These are phyloP conservation scores for Cladosporium oxysporum DNA, from an alignment of 2,329 filamentous ascomycete genomes.

Conservation along the genomic window DNA sequence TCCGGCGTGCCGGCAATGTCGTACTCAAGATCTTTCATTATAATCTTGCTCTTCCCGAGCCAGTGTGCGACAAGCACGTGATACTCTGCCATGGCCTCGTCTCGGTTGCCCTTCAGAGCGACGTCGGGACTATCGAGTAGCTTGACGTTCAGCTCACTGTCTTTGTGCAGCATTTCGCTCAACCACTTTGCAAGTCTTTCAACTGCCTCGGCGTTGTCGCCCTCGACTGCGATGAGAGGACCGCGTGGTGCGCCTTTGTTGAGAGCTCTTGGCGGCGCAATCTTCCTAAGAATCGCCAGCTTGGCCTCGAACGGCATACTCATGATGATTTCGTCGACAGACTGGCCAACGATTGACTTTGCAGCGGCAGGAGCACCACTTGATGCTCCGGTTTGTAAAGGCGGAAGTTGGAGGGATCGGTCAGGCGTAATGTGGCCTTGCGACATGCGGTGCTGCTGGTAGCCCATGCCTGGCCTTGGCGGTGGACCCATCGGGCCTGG, in stretches of 20 bases:
- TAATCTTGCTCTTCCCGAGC: constrained; percentile 73
- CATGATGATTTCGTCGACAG: constrained; percentile 65
- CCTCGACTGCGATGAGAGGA: constrained; percentile 80
- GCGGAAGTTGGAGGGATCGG: constrained; percentile 55
- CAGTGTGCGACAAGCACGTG: constrained; percentile 67
- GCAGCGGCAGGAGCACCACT: neutral
- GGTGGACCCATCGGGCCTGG: constrained; percentile 56
- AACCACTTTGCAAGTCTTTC: constrained; percentile 67
- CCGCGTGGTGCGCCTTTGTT: constrained; percentile 56
- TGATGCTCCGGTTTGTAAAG: constrained; percentile 48
- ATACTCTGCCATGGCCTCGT: constrained; percentile 44
- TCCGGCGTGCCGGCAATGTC: neutral
- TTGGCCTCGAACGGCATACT: constrained; percentile 73
- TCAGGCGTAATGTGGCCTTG: constrained; percentile 42
- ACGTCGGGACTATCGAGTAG: constrained; percentile 52
- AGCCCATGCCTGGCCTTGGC: constrained; percentile 48
- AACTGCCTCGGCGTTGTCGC: constrained; percentile 65
- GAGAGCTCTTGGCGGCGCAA: constrained; percentile 67
- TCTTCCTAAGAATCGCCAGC: constrained; percentile 71
- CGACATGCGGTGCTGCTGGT: constrained; percentile 37
- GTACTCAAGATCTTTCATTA: constrained; percentile 53
- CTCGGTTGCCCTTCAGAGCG: constrained; percentile 38
- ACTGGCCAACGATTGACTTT: constrained; percentile 21
- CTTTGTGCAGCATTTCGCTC: constrained; percentile 53
- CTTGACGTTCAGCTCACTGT: constrained; percentile 53